Percentiles rank a stretch among this genome's conserved stretches.
Evolutionary conservation across 768 basidiomycete genomes (phyloP).

Genomic region (Terana coerulea): DNA sequence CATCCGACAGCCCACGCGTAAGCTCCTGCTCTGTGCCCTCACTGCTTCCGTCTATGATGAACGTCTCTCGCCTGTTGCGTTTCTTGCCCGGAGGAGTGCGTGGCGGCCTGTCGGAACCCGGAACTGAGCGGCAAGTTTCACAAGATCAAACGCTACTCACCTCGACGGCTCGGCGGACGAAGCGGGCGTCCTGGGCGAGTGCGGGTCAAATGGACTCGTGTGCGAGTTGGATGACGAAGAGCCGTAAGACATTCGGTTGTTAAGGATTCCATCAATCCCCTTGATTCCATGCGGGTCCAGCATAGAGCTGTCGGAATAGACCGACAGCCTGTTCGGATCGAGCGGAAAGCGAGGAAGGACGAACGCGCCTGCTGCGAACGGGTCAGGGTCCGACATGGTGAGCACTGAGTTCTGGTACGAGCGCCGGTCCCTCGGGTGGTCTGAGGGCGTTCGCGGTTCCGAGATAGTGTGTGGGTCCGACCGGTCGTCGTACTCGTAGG

Average conservation of each 20-base stretch:
- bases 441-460: constrained; percentile 52
- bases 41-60: constrained; percentile 1
- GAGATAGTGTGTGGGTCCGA: constrained; percentile 27
- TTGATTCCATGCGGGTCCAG: constrained; percentile 38
- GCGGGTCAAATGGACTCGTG: constrained; percentile 1
- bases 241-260: constrained; percentile 49
- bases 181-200: not conserved
- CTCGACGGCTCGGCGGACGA: not conserved
- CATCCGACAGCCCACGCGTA: not conserved
- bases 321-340: constrained; percentile 48
- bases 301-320: constrained; percentile 48
- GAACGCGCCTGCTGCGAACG: constrained; percentile 53
- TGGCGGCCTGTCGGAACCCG: not conserved
- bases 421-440: constrained; percentile 29
- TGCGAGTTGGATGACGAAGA: constrained; percentile 58
- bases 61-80: constrained; percentile 9
- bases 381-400: constrained; percentile 61
- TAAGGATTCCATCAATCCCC: constrained; percentile 31
- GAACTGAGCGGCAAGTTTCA: not conserved
- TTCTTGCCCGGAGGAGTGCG: not conserved
- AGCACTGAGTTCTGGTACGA: constrained; percentile 50
- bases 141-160: not conserved
- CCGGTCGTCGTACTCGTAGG: constrained; percentile 40
- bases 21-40: not conserved
- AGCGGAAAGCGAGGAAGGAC: constrained; percentile 34